These are phyloP conservation scores for Tolypocladium pustulatum DNA, from an alignment of 2,329 filamentous ascomycete genomes.

Conservation along the genomic window DNA sequence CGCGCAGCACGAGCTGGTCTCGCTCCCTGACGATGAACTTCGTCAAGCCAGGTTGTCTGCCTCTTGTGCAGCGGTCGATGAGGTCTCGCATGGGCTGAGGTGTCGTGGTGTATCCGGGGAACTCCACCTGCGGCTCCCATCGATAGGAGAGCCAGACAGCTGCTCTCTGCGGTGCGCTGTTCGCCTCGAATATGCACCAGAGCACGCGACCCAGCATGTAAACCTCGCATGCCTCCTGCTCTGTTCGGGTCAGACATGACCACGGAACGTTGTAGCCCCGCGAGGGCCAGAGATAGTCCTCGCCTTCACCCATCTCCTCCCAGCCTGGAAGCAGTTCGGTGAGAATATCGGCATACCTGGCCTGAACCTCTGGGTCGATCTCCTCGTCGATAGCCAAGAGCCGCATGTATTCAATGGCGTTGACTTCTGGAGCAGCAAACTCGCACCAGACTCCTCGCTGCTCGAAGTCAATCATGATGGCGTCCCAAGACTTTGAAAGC, in stretches of 20 bases:
- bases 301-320: slow-evolving; percentile 26
- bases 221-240: slow-evolving; percentile 48
- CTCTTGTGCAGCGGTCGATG: slow-evolving; percentile 41
- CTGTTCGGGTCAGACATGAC: slow-evolving; percentile 36
- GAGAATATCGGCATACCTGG: slow-evolving; percentile 31
- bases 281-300: slow-evolving; percentile 36
- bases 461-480: slow-evolving; percentile 51
- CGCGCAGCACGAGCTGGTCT: slow-evolving; percentile 34
- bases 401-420: slow-evolving; percentile 47
- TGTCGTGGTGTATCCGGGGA: slow-evolving; percentile 40
- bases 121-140: slow-evolving; percentile 45
- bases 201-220: slow-evolving; percentile 53
- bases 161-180: slow-evolving; percentile 44
- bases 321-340: slow-evolving; percentile 34
- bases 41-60: slow-evolving; percentile 33
- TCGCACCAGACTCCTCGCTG: slow-evolving; percentile 54
- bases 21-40: slow-evolving; percentile 31
- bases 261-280: slow-evolving; percentile 46
- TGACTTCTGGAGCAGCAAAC: slow-evolving; percentile 50
- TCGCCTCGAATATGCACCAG: slow-evolving; percentile 53
- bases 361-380: slow-evolving; percentile 26
- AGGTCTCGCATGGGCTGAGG: slow-evolving; percentile 33
- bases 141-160: slow-evolving; percentile 50
- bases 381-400: slow-evolving; percentile 39
- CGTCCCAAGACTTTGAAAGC: slow-evolving; percentile 32